Percentiles rank a stretch among this genome's conserved stretches.
Conservation (phyloP, 805 yeast species). For the Suhomyces faveliae region DNA sequence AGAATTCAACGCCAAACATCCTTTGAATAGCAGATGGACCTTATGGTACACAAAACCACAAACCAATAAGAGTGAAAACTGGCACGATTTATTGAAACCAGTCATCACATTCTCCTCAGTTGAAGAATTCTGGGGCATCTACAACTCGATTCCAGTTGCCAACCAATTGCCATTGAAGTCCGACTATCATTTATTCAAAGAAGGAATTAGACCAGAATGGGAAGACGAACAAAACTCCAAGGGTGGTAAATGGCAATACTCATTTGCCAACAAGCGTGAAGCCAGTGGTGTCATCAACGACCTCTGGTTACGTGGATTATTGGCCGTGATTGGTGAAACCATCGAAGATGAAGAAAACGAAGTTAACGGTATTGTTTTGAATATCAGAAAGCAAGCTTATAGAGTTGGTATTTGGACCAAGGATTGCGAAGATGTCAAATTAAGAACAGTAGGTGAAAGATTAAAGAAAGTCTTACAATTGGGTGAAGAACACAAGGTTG, state of each 20-base stretch:
- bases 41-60: constrained; percentile 97
- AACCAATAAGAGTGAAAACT: constrained; percentile 70
- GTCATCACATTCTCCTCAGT: constrained; percentile 91
- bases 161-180: constrained; percentile 87
- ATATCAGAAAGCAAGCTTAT: constrained; percentile 77
- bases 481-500: constrained; percentile 70
- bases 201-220: constrained; percentile 97
- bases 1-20: constrained; percentile 78
- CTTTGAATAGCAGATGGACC: constrained; percentile 89
- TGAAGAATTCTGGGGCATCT: constrained; percentile 98
- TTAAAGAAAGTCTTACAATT: constrained; percentile 84
- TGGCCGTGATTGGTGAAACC: constrained; percentile 93
- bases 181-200: constrained; percentile 93
- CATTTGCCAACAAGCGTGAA: constrained; percentile 68
- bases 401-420: constrained; percentile 94
- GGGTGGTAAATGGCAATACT: constrained; percentile 88
- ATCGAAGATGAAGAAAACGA: constrained; percentile 80
- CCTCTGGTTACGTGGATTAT: constrained; percentile 85
- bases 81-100: constrained; percentile 91
- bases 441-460: constrained; percentile 76
- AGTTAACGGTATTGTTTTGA: constrained; percentile 92
- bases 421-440: constrained; percentile 61
- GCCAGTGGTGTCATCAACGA: constrained; percentile 69
- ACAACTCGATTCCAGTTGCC: constrained; percentile 89
- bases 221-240: constrained; percentile 83